These are phyloP conservation scores for Scheffersomyces lignicola DNA, from an alignment of 1,139 yeast genomes.

Conservation along the genomic window DNA sequence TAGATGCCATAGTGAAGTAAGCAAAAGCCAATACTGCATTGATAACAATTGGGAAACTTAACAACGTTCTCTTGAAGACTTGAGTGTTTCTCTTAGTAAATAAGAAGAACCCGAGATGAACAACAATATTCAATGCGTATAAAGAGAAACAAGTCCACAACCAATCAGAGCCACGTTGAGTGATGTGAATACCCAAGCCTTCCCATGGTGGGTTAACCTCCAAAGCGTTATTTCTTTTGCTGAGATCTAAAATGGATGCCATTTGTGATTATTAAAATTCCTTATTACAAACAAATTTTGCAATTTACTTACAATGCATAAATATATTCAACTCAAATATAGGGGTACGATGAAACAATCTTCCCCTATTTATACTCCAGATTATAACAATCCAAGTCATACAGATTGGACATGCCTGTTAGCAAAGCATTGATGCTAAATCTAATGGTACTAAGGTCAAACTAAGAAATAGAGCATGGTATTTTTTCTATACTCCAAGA, in stretches of 20 bases:
- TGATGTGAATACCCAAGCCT: constrained; percentile 50
- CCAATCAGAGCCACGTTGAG: constrained; percentile 67
- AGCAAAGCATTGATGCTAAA: no score
- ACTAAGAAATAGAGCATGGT: no score
- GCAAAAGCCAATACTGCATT: constrained; percentile 48
- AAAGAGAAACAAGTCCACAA: constrained; percentile 63
- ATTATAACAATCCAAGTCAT: no score
- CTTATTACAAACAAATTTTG: no score
- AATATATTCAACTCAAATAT: constrained; percentile 1
- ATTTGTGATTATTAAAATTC: no score
- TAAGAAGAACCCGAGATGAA: constrained; percentile 37
- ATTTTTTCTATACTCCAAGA: no score
- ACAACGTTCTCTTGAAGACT: constrained; percentile 41
- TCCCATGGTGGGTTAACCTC: constrained; percentile 43
- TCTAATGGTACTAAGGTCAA: no score
- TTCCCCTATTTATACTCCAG: constrained; percentile 8
- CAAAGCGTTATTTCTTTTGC: constrained; percentile 46
- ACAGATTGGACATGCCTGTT: no score
- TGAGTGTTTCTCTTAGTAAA: no score
- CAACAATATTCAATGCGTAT: constrained; percentile 45
- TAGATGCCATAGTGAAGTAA: constrained; percentile 66
- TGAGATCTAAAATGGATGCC: constrained; percentile 8
- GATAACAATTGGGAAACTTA: constrained; percentile 48
- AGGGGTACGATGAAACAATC: constrained; percentile 8
- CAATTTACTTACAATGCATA: no score